Conservation (phyloP, 1,284 basidiomycete genomes). For the Cerrena zonata region DNA sequence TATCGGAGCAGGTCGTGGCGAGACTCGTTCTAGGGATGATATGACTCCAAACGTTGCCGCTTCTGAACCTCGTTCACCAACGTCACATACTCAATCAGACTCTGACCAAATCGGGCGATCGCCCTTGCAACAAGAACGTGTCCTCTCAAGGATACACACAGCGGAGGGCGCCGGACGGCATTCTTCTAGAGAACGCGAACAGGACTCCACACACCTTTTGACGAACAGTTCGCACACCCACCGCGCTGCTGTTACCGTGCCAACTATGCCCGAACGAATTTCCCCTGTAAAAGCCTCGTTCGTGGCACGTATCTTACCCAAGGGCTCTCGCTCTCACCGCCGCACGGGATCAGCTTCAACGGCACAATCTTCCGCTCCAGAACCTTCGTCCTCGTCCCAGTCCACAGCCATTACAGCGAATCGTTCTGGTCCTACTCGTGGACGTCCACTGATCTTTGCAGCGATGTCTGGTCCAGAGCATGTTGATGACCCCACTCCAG, state of each 20-base stretch:
- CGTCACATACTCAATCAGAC: not conserved
- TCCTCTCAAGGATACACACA: too few species aligned
- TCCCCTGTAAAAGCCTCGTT: not conserved
- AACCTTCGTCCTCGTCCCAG: not conserved
- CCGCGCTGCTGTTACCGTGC: not conserved
- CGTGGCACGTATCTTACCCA: not conserved
- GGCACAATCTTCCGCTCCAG: not conserved
- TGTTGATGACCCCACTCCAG: conserved; percentile 16
- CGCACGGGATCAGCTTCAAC: not conserved
- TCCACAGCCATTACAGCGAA: not conserved
- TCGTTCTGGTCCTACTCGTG: conserved; percentile 19
- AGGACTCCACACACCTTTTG: not conserved
- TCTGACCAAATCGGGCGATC: too few species aligned
- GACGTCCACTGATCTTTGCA: conserved; percentile 28
- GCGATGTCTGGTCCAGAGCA: conserved; percentile 19
- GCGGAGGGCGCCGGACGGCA: too few species aligned
- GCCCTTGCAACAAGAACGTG: too few species aligned
- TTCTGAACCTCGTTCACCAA: not conserved
- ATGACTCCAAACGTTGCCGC: not conserved
- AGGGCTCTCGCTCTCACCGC: not conserved
- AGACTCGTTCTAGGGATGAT: not conserved
- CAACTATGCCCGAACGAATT: not conserved
- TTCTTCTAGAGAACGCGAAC: not conserved
- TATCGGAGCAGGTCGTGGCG: not conserved
- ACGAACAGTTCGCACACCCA: not conserved